Evolutionary conservation across 169 alveolate genomes (phyloP).

Genomic region (Plasmodium adleri): DNA sequence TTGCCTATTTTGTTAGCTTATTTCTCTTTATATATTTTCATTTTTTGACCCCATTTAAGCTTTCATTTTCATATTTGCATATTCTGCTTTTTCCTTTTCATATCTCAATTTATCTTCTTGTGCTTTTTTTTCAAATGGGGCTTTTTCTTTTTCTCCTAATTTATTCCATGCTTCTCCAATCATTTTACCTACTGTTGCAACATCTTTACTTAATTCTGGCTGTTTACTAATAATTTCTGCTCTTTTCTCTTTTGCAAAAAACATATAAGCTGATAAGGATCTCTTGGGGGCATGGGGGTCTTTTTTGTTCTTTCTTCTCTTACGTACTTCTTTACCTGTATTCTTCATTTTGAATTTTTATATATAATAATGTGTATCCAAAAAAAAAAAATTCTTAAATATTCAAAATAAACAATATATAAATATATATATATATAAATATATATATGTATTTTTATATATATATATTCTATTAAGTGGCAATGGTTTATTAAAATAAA

Average conservation of each 20-base stretch:
- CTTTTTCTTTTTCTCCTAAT: constrained; percentile 87
- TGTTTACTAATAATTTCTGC: constrained; percentile 86
- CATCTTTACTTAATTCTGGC: constrained; percentile 90
- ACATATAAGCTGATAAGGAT: constrained; percentile 91
- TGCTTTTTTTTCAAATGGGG: constrained; percentile 92
- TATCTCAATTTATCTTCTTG: constrained; percentile 90
- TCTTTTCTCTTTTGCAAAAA: constrained; percentile 91
- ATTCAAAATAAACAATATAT: too few relatives aligned
- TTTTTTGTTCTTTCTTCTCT: constrained; percentile 85
- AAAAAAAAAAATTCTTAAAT: too few relatives aligned
- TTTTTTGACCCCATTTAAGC: constrained; percentile 22
- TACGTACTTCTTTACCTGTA: constrained; percentile 73
- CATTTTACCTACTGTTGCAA: constrained; percentile 92
- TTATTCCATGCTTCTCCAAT: constrained; percentile 94
- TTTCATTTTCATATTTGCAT: constrained; percentile 73
- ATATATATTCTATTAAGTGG: too few relatives aligned
- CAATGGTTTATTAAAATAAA: too few relatives aligned
- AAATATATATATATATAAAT: too few relatives aligned
- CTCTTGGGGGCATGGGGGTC: constrained; percentile 93
- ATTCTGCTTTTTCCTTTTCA: constrained; percentile 90
- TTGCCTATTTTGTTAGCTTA: background rate
- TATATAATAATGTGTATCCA: too few relatives aligned
- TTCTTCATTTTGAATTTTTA: constrained; percentile 49
- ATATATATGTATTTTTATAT: too few relatives aligned
- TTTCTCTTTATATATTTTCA: background rate